A percentile compares a stretch with the other conserved stretches of the same genome.
Evolutionary conservation across 352 stramenopile genomes (phyloP).

Genomic region (Pythium brassicae): DNA sequence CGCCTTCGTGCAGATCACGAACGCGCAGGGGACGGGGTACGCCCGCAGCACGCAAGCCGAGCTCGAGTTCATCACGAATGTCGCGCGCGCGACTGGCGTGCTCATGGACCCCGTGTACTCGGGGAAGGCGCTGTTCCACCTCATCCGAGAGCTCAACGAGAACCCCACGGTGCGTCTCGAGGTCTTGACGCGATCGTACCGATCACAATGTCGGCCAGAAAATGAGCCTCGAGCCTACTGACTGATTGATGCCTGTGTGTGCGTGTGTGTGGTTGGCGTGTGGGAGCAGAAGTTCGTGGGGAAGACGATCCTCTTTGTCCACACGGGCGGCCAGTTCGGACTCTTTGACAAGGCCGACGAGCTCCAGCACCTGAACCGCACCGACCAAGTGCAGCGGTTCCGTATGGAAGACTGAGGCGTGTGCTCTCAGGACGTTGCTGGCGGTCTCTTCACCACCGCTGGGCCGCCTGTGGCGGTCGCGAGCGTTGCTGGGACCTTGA

Average conservation of each 20-base stretch:
- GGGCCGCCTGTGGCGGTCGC: no score
- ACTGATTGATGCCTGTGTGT: background rate
- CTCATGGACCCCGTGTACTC: slow-evolving; percentile 87
- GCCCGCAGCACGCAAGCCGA: slow-evolving; percentile 73
- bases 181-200: no score
- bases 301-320: slow-evolving; percentile 87
- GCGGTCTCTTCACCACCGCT: no score
- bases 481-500: no score
- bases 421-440: background rate
- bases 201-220: no score
- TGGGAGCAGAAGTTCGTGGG: slow-evolving; percentile 65
- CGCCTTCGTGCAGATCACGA: slow-evolving; percentile 76
- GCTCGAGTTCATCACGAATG: slow-evolving; percentile 68
- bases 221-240: no score
- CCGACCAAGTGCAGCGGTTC: slow-evolving; percentile 53
- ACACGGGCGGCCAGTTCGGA: slow-evolving; percentile 89
- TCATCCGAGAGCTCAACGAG: slow-evolving; percentile 75
- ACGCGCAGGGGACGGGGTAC: slow-evolving; percentile 78
- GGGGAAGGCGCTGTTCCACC: slow-evolving; percentile 81
- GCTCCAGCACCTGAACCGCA: slow-evolving; percentile 47
- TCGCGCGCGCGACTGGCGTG: slow-evolving; percentile 70
- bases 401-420: slow-evolving; percentile 34
- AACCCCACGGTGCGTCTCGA: slow-evolving; percentile 32
- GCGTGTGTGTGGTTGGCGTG: background rate
- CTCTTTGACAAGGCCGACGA: slow-evolving; percentile 89